Evolutionary conservation across 176 grass and related monocot species (phyloP), one percentile per base, ranked within the genome.

Genomic region (Hsuehochloa calcarea): DNA sequence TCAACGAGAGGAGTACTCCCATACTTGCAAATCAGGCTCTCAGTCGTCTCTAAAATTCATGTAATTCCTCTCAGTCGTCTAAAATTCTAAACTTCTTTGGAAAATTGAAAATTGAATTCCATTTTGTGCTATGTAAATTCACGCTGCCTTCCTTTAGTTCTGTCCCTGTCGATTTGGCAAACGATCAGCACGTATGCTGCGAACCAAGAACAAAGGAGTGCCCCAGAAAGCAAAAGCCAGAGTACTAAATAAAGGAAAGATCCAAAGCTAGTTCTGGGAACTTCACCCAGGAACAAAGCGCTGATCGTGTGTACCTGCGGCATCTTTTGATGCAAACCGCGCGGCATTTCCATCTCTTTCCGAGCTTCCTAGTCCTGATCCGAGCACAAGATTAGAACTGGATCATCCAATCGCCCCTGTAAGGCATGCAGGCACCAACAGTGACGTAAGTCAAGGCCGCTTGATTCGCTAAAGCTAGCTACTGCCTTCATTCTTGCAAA

Each of bases 201-300:
- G 51, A 20, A 54, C 17, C 51, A 54, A 54, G 17, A 54, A 54
- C 51, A 54, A 54, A 54, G 51, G 51, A 20, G 51, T 58, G 64
- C 82, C 45, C 35, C 17, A 7, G 37, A 86, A 86, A 86, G 58
- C 37, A 72, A 78, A 78, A 46, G 55, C 3, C 23, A 19, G 17
- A 26, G 83, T 65, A 49, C 6, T 27, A 68, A 39, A 83, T 39
- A 83, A 84, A 76, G 62, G 11, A 87, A 63, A 34, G 23, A 65
- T 72, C 65, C 64, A 65, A 65, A 78, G 60, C 27, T 14, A 72
- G 65, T 34, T 19, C 59, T 4, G 4, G 65, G 35, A 45, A 8
- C 20, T 68, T 60, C 22, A 41, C 23, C 31, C 14, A 19, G 75
- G 82, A 89, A 80, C 82, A 85, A 89, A 85, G 82, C 49, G 61